Base-by-base conservation (phyloP, 78 protist species). In the Cyanophora paradoxa region DNA sequence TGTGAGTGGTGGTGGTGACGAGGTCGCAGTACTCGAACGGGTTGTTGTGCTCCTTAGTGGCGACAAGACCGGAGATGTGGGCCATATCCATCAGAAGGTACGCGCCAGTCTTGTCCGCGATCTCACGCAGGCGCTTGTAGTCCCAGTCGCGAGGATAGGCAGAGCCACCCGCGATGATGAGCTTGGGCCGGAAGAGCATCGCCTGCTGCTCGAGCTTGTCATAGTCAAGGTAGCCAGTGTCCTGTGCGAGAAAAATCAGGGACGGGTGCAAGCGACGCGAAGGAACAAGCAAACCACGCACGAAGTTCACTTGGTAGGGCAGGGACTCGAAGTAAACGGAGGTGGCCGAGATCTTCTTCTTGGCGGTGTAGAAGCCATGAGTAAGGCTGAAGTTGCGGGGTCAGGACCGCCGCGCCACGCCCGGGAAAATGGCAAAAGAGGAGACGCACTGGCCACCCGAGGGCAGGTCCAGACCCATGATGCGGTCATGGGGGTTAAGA, bases 1-100 rank as follows among this genome's bases (percentile, higher is more conserved):
- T 98, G 94, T 98, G 99, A 34, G 99, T 98, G 58, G 99, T 98
- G 44, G 99, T 91, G 33, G 99, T 97, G 48, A 98, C 99, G 37
- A 98, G 79, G 71, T 98, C 99, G 76, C 88, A 79, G 78, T 67
- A 72, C 39, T 69, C 86, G 79, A 97, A 97, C 34, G 99, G 99
- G 52, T 61, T 26, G 52, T 1, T 17, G 44, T 3, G 33, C 63
- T 28, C 88, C 33, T 70, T 64, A 34, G 97, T 88, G 13, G 99
- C 99, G 33, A 94, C 93, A 62, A 96, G 88, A 50, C 98, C 98
- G 69, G 88, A 46, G 73, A 90, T 92, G 92, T 97, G 99, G 0
- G 99, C 99, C 98, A 98, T 97, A 82, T 98, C 99, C 42, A 78
- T 26, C 76, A 97, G 40, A 40, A 97, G 65, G 79, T 52, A 76